Base-by-base conservation (phyloP, 345 rosid genomes). In the Melaleuca quinquenervia region DNA sequence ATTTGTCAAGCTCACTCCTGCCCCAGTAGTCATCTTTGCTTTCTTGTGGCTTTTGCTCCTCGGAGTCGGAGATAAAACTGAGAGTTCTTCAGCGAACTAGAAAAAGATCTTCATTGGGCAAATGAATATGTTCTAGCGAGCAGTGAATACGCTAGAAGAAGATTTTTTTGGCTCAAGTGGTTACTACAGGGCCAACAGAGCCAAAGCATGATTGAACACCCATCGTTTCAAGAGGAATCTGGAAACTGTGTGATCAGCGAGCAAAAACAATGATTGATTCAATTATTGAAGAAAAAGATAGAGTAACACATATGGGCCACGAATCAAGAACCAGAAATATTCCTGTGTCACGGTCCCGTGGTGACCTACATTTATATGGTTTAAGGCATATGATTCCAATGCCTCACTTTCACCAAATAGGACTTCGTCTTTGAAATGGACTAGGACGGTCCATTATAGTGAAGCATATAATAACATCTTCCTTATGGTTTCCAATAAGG, bases 21-120 rank as follows among this genome's bases (percentile, higher is more conserved):
- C 89, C 10, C 91, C 93, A 6, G 87, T 91, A 15, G 91, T 90
- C 94, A 91, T 93, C 84, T 87, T 89, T 51, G 49, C 36, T 64
- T 8, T 52, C 41, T 27, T 27, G 74, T 14, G 9, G 75, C 75
- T 62, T 62, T 62, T 62, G 44, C 14, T 62, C 75, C 75, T 62
- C 18, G 6, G 41, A 62, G 29, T 29, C 13, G 75, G 44, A 62
- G 14, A 45, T 27, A 54, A 52, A 82, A 50, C 36, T 14, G 55
- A 50, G 84, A 82, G 49, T 82, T 82, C 54, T 52, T 82, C 52
- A 82, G 52, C n/a, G 22, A 82, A 54, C 44, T 6, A 41, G 36
- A 12, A 5, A 84, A 84, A 21, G 74, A 14, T n/a, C 70, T 52
- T 58, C 70, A 58, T 48, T 70, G 78, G 78, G 78, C 78, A 20